Base-by-base conservation (phyloP, 768 basidiomycete species). In the Naganishia antarctica region DNA sequence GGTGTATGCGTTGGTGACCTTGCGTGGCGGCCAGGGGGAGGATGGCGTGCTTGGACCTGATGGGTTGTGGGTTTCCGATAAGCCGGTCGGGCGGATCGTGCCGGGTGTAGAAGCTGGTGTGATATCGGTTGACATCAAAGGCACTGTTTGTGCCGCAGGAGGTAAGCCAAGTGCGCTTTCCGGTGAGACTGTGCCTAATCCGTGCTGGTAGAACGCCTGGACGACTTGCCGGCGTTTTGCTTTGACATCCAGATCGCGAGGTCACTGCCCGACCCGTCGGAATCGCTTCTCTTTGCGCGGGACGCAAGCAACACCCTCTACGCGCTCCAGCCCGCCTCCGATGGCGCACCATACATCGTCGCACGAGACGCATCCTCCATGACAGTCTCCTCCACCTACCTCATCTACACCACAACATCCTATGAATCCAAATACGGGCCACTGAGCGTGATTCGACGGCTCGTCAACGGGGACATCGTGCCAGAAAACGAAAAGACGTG, bases 351-450 rank as follows among this genome's bases (percentile, higher is more conserved):
- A 43, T 63, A 53, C 23, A 31, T 70, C 37, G 65, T 68, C 23
- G 79, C 80, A 0, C 68, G 70, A 18, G 71, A 76, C 41, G 77
- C 77, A 43, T 80, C 85, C 15, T 94, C 92, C 0, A 90, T 90
- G 76, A 82, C 83, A 31, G 63, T 78, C 32, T 77, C 87, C 0
- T 84, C 88, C 0, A 84, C 84, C 21, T 92, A 89, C 73, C 79
- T 94, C 32, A 86, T 93, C 61, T 94, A 85, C 78, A 91, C 89
- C 0, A 90, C 91, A 0, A 85, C 84, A 7, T 79, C 87, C 0
- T 94, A 98, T 71, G 86, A 89, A 29, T 86, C 84, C 1, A 82
- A 84, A 40, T 97, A 91, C 70, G 83, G 84, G 0, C 86, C 89
- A 2, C 69, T 89, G 4, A 43, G 68, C 3, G 68, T 70, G 0